phyloP scores from a whole-genome alignment of 257 asterid species.

The Rehmannia glutinosa region DNA sequence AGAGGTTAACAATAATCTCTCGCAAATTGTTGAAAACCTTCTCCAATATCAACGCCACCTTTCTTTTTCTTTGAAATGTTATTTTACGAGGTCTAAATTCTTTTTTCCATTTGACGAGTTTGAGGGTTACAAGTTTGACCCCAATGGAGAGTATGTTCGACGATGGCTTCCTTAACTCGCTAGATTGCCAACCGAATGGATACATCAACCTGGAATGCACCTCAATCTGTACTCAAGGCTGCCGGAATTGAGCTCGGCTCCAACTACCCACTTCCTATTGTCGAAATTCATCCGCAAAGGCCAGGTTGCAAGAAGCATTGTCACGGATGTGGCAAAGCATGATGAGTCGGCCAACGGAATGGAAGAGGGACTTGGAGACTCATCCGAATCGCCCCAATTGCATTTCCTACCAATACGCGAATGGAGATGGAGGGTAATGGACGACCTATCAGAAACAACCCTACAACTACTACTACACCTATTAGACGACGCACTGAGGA shows the following conservation, averaged over 20 bases:
- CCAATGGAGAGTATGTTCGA: slow-evolving; percentile 90
- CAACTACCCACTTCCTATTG: slow-evolving; percentile 80
- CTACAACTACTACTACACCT: background rate
- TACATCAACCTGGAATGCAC: slow-evolving; percentile 97
- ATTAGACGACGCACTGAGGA: slow-evolving; percentile 52
- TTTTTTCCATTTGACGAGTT: slow-evolving; percentile 34
- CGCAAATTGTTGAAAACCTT: too few species aligned
- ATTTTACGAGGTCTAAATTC: too few species aligned
- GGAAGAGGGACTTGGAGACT: slow-evolving; percentile 97
- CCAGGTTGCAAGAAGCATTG: slow-evolving; percentile 66
- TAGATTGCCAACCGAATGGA: slow-evolving; percentile 89
- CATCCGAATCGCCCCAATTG: slow-evolving; percentile 59
- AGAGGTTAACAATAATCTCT: too few species aligned
- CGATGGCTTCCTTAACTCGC: slow-evolving; percentile 97
- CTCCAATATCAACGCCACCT: too few species aligned
- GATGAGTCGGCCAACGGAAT: slow-evolving; percentile 59
- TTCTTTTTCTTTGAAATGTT: too few species aligned
- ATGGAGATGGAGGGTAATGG: slow-evolving; percentile 54
- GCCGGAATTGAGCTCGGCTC: slow-evolving; percentile 95
- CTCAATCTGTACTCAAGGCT: slow-evolving; percentile 84
- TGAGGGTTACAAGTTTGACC: slow-evolving; percentile 86
- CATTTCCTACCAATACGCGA: slow-evolving; percentile 66
- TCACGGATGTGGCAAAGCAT: slow-evolving; percentile 77
- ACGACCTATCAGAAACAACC: slow-evolving; percentile 45
- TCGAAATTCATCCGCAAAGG: slow-evolving; percentile 66